Evolutionary conservation across 2,329 filamentous ascomycete species (phyloP).

Genomic region (Cercospora nicotianae): DNA sequence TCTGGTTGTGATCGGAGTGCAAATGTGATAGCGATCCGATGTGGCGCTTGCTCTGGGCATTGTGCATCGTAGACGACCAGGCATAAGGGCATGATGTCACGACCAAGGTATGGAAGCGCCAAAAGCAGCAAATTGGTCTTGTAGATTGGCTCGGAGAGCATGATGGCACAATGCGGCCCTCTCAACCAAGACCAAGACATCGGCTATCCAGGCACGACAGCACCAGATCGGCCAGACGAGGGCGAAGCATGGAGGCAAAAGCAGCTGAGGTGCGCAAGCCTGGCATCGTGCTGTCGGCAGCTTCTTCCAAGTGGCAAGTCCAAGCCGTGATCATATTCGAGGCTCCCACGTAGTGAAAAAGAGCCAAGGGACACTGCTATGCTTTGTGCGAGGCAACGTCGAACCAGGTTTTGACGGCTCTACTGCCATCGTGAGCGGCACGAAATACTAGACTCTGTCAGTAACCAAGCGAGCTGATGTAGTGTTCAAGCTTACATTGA

Average conservation of each 20-base stretch:
- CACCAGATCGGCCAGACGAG: neutral
- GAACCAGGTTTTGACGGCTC: conserved; percentile 47
- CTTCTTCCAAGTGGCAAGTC: neutral
- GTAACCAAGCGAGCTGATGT: neutral
- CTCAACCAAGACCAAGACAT: neutral
- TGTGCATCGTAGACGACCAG: neutral
- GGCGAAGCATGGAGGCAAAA: neutral
- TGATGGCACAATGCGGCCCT: neutral
- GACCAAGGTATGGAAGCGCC: neutral
- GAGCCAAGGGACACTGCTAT: neutral
- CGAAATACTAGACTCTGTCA: conserved; percentile 45
- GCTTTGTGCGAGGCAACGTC: conserved; percentile 7
- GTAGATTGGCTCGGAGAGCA: neutral
- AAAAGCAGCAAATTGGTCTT: neutral
- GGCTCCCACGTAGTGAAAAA: neutral
- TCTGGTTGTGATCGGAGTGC: neutral
- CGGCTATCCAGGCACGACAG: neutral
- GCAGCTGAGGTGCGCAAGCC: neutral
- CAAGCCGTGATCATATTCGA: neutral
- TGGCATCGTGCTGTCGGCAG: neutral
- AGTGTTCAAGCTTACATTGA: conserved; percentile 37
- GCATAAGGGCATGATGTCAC: neutral
- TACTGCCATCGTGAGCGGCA: conserved; percentile 50
- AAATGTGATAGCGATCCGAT: neutral
- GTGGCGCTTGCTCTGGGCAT: neutral